phyloP scores from a whole-genome alignment of 78 protist species.

The Ministeria vibrans region DNA sequence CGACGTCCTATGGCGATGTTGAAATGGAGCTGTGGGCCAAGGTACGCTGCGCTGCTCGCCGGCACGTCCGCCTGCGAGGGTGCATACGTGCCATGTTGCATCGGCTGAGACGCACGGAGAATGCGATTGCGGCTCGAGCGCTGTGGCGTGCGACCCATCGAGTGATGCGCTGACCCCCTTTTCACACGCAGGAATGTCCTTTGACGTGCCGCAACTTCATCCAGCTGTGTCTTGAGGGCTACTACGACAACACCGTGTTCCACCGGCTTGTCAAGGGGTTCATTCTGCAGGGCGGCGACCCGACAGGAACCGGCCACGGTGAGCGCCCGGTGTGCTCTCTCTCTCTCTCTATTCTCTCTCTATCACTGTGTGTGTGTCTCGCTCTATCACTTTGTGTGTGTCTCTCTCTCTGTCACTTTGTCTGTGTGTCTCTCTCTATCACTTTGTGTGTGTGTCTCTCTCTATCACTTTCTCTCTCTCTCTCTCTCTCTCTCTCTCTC shows the following conservation, averaged over 20 bases:
- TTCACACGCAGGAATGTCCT: slow-evolving; percentile 62
- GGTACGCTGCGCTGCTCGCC: too few relatives aligned
- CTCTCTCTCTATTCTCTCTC: background rate
- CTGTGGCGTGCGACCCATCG: too few relatives aligned
- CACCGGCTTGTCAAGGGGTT: slow-evolving; percentile 77
- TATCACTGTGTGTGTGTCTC: background rate
- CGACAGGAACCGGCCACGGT: slow-evolving; percentile 79
- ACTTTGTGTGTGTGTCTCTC: background rate
- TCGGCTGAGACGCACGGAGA: too few relatives aligned
- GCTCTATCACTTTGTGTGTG: background rate
- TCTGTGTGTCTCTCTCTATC: background rate
- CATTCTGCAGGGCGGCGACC: slow-evolving; percentile 90
- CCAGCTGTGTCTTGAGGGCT: slow-evolving; percentile 75
- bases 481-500: background rate
- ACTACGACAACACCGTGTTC: slow-evolving; percentile 78
- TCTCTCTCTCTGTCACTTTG: background rate
- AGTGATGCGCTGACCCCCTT: too few relatives aligned
- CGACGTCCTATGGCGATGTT: slow-evolving; percentile 73
- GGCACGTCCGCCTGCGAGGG: too few relatives aligned
- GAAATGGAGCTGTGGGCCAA: slow-evolving; percentile 89
- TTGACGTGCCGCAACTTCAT: slow-evolving; percentile 74
- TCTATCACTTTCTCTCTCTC: background rate
- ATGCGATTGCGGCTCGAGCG: slow-evolving; percentile 5
- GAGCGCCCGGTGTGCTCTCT: background rate
- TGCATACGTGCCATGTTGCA: too few relatives aligned